Base-by-base conservation (phyloP, 73 alveolate genomes). In the Paramecium tetraurelia region DNA sequence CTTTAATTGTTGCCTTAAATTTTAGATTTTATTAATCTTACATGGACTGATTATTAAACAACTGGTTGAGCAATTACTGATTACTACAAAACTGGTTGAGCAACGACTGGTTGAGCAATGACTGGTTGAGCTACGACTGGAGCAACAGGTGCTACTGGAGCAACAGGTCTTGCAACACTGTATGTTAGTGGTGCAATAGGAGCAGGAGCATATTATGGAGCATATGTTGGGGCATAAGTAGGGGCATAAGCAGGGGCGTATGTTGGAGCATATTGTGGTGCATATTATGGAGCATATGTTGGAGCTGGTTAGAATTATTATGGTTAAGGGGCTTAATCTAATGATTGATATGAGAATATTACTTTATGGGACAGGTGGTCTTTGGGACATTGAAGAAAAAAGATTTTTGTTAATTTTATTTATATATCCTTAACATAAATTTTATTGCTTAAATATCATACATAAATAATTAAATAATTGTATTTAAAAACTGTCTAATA, bases 111-210 rank as follows among this genome's bases (percentile, higher is more conserved):
- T 63, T 63, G 8, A 29, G 86, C 86, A 70, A 70, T 59, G n/a
- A 33, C 31, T 16, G 59, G 59, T 71, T 71, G 40, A 36, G 87
- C 69, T 3, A 75, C 69, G 38, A 41, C 38, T 33, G 58, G 46
- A 53, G 69, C 69, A 53, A 53, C 35, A 18, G 4, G 31, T 14
- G 68, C 86, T 2, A 36, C 57, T 36, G 86, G 29, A 75, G 87
- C 87, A 12, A 75, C 87, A 14, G 84, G 84, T 63, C 84, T 63
- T 9, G 84, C 84, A 27, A 75, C 87, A 75, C 87, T 75, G 33
- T 75, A 75, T 38, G 87, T 75, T n/a, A 75, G 29, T 75, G 87
- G 87, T 38, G 87, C 87, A 53, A 53, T 53, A 53, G 69, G 69
- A 53, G 69, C 69, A 53, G 69, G 69, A 16, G 69, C 69, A 53